These are phyloP conservation scores for Raffaelea deltoideospora DNA, from an alignment of 2,329 filamentous ascomycete species.

Conservation along the genomic window DNA sequence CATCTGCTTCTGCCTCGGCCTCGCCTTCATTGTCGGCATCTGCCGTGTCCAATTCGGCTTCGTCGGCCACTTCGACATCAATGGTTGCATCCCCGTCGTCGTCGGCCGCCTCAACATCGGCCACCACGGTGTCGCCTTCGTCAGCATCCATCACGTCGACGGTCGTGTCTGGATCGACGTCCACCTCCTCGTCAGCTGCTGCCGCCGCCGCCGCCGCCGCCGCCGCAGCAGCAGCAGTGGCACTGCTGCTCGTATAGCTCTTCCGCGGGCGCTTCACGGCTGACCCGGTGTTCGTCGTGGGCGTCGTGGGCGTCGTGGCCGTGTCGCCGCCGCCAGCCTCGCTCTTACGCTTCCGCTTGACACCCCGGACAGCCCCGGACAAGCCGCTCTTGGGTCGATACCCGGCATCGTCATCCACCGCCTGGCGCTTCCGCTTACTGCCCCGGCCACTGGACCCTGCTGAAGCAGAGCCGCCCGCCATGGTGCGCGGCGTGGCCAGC, in stretches of 20 bases:
- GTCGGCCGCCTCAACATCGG: neutral
- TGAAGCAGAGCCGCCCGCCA: no score
- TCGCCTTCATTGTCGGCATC: neutral
- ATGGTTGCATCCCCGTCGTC: no score
- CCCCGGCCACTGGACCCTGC: slow-evolving; percentile 15
- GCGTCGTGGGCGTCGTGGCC: slow-evolving; percentile 13
- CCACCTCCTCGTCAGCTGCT: slow-evolving; percentile 13
- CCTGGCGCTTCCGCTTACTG: slow-evolving; percentile 34
- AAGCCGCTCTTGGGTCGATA: slow-evolving; percentile 38
- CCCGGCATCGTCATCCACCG: slow-evolving; percentile 37
- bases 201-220: slow-evolving; percentile 1
- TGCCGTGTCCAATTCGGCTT: neutral
- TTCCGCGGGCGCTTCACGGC: slow-evolving; percentile 17
- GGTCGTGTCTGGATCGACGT: neutral
- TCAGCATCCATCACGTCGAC: no score
- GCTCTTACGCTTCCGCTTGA: slow-evolving; percentile 45
- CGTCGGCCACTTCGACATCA: neutral
- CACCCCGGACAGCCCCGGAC: neutral
- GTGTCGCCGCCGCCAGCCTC: slow-evolving; percentile 15
- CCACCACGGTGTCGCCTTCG: neutral
- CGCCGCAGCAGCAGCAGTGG: neutral
- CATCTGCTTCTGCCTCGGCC: slow-evolving; percentile 14
- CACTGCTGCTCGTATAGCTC: slow-evolving; percentile 7
- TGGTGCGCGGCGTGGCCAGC: slow-evolving; percentile 2
- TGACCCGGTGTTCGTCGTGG: slow-evolving; percentile 10